Evolutionary conservation across 352 stramenopile species (phyloP).

Genomic region (Globisporangium irregulare): DNA sequence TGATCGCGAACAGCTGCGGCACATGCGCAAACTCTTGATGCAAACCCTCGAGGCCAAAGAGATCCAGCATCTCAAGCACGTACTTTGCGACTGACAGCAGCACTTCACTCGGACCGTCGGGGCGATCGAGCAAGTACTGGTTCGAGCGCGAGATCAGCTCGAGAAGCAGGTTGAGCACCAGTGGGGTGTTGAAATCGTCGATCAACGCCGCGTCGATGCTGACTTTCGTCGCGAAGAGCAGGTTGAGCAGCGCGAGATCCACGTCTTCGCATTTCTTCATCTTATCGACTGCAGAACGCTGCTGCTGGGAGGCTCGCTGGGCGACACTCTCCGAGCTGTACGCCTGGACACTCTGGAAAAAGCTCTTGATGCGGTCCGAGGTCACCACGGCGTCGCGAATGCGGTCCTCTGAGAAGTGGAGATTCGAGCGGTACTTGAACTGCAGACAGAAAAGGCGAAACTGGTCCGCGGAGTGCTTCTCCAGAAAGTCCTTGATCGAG

Average conservation of each 20-base stretch:
- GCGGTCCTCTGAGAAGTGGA: slow-evolving; percentile 78
- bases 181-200: slow-evolving; percentile 90
- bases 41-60: slow-evolving; percentile 65
- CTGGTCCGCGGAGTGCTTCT: slow-evolving; percentile 45
- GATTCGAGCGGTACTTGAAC: slow-evolving; percentile 82
- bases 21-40: slow-evolving; percentile 53
- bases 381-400: slow-evolving; percentile 62
- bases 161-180: slow-evolving; percentile 57
- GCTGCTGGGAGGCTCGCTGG: not conserved
- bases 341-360: slow-evolving; percentile 54
- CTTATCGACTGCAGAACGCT: slow-evolving; percentile 9
- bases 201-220: slow-evolving; percentile 60
- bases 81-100: slow-evolving; percentile 51
- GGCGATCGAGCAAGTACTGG: slow-evolving; percentile 48
- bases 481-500: slow-evolving; percentile 90
- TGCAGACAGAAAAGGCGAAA: slow-evolving; percentile 90
- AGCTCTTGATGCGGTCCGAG: slow-evolving; percentile 53
- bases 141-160: slow-evolving; percentile 70
- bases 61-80: slow-evolving; percentile 62
- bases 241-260: slow-evolving; percentile 57
- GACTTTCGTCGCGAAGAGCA: slow-evolving; percentile 48
- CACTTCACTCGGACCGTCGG: slow-evolving; percentile 48
- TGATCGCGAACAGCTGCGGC: slow-evolving; percentile 20
- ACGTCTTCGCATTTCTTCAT: slow-evolving; percentile 45
- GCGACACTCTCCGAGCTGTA: slow-evolving; percentile 28